Percentiles rank a stretch among this genome's conserved stretches.
These are phyloP conservation scores for Zopfia rhizophila DNA, from an alignment of 2,329 filamentous ascomycete genomes.

Conservation along the genomic window DNA sequence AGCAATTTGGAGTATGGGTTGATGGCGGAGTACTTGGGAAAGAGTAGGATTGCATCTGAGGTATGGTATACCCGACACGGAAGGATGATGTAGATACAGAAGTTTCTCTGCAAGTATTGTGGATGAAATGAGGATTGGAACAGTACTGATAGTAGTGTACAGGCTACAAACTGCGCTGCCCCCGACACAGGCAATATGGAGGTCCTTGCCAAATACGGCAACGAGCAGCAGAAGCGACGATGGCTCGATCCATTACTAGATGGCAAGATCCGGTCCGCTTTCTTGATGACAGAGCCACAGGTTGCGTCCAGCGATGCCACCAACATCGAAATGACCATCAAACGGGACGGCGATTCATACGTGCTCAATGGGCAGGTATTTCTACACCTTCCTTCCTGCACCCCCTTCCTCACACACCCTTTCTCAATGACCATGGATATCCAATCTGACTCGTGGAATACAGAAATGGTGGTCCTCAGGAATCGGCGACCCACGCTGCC, in stretches of 20 bases:
- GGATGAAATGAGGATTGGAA: background rate
- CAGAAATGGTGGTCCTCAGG: slow-evolving; percentile 99
- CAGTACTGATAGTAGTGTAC: slow-evolving; percentile 1
- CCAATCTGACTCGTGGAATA: slow-evolving; percentile 52
- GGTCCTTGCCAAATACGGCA: slow-evolving; percentile 90
- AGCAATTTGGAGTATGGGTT: slow-evolving; percentile 96
- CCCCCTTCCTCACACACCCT: background rate
- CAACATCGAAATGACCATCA: slow-evolving; percentile 88
- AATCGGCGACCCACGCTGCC: slow-evolving; percentile 90
- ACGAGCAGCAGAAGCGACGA: slow-evolving; percentile 81
- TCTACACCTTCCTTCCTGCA: background rate
- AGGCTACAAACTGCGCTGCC: slow-evolving; percentile 86
- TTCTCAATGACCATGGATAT: background rate
- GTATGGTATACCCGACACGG: slow-evolving; percentile 13
- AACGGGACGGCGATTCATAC: slow-evolving; percentile 84
- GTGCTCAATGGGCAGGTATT: slow-evolving; percentile 86
- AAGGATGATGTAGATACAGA: no score
- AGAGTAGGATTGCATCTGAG: slow-evolving; percentile 75
- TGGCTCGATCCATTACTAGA: slow-evolving; percentile 86
- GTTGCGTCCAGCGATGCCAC: slow-evolving; percentile 90
- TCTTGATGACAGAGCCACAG: slow-evolving; percentile 93
- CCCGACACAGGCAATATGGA: slow-evolving; percentile 98
- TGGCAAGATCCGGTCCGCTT: slow-evolving; percentile 87
- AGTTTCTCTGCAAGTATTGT: background rate
- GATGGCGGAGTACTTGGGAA: slow-evolving; percentile 96